Percentiles rank a stretch among this genome's conserved stretches.
Conservation (phyloP, 1,284 basidiomycete genomes). For the Sporisorium sorghi region DNA sequence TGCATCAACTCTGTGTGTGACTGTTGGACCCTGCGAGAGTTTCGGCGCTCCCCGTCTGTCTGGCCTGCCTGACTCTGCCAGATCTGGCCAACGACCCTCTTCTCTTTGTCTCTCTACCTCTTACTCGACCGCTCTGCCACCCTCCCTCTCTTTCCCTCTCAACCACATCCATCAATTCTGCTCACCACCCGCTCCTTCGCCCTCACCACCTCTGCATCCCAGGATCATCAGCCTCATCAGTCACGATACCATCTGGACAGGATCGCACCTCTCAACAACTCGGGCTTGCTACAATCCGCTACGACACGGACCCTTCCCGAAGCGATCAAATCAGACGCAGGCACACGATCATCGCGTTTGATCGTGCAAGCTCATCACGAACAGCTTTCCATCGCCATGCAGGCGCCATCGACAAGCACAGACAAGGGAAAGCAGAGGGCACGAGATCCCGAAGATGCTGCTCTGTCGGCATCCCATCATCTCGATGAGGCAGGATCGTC, state of each 20-base stretch:
- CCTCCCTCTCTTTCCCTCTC: not conserved
- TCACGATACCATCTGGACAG: not conserved
- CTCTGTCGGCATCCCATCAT: not conserved
- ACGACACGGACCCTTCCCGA: not conserved
- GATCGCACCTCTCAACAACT: not conserved
- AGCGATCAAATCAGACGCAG: not conserved
- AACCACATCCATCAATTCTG: too few relatives aligned
- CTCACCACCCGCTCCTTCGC: not conserved
- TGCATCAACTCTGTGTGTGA: not conserved
- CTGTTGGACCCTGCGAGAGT: not conserved
- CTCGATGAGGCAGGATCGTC: constrained; percentile 10
- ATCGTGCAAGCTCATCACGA: not conserved
- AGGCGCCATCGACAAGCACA: constrained; percentile 2
- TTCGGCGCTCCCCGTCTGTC: too few relatives aligned
- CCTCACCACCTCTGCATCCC: not conserved
- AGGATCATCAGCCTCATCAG: not conserved
- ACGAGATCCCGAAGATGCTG: constrained; percentile 6
- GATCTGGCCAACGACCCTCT: too few relatives aligned
- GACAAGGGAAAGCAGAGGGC: constrained; percentile 36
- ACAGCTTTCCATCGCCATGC: not conserved
- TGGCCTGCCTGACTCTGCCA: too few relatives aligned
- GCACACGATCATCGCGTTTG: not conserved
- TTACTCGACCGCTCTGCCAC: not conserved
- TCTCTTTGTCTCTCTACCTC: not conserved
- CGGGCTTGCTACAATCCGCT: too few relatives aligned